These are phyloP conservation scores for Immersiella caudata DNA, from an alignment of 495 filamentous ascomycete genomes.

Conservation along the genomic window DNA sequence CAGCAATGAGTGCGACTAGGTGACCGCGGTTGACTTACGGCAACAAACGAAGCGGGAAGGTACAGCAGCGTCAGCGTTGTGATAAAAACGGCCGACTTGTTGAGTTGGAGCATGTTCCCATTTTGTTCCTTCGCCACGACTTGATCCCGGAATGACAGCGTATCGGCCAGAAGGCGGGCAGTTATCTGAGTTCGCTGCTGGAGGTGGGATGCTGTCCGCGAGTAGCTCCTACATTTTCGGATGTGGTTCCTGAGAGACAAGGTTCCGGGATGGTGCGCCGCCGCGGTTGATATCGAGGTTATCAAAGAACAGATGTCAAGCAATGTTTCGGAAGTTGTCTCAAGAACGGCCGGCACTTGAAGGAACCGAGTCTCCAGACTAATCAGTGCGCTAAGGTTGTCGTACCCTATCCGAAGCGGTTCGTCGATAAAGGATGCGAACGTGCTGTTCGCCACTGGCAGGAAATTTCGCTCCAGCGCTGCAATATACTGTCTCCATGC, in stretches of 20 bases:
- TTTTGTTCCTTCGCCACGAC: constrained; percentile 43
- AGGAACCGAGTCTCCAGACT: constrained; percentile 37
- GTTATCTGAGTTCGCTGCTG: constrained; percentile 40
- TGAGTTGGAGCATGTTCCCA: constrained; percentile 45
- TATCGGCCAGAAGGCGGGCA: constrained; percentile 40
- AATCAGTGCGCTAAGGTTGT: constrained; percentile 34
- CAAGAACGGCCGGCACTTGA: constrained; percentile 32
- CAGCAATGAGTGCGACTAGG: background rate
- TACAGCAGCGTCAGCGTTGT: constrained; percentile 49
- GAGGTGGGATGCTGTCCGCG: constrained; percentile 36
- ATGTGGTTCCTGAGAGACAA: constrained; percentile 24
- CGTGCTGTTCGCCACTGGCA: constrained; percentile 38
- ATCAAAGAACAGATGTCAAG: constrained; percentile 28
- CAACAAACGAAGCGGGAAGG: constrained; percentile 49
- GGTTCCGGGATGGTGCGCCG: constrained; percentile 14
- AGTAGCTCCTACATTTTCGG: constrained; percentile 30
- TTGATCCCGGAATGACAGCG: constrained; percentile 44
- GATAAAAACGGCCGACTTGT: constrained; percentile 46
- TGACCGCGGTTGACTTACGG: constrained; percentile 36
- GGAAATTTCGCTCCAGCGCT: constrained; percentile 38
- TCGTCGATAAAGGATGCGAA: constrained; percentile 41
- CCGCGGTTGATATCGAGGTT: background rate
- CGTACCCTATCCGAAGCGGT: constrained; percentile 37
- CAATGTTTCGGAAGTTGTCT: constrained; percentile 30
- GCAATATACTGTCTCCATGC: constrained; percentile 46